Percentiles rank a stretch among this genome's conserved stretches.
These are phyloP conservation scores for Lactarius quietus DNA, from an alignment of 768 basidiomycete species.

Conservation along the genomic window DNA sequence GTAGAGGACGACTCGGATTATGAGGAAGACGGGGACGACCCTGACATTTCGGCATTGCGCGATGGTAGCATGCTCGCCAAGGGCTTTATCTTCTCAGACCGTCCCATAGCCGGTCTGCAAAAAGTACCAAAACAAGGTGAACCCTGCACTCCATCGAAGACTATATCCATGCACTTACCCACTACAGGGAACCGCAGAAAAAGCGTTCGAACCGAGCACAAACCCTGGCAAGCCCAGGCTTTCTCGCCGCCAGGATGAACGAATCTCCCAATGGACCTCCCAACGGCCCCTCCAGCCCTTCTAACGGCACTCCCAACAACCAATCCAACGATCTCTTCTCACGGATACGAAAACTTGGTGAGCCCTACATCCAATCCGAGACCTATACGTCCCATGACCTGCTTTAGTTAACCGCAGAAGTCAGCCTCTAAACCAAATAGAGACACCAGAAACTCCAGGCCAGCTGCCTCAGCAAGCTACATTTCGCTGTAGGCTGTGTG, in stretches of 20 bases:
- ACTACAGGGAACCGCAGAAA: no score
- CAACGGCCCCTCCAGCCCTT: no score
- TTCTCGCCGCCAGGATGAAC: no score
- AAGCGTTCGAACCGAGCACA: no score
- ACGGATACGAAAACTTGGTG: no score
- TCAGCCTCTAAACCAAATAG: no score
- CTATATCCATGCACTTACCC: neutral
- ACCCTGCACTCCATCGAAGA: neutral
- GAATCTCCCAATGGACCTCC: no score
- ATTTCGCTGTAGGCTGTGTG: neutral
- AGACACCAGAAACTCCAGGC: neutral
- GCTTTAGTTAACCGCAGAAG: neutral
- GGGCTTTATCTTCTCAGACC: neutral
- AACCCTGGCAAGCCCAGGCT: no score
- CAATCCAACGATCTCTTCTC: no score
- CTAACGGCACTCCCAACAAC: no score
- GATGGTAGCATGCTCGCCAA: neutral
- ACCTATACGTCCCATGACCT: neutral
- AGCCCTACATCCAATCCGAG: no score
- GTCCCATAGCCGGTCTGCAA: neutral
- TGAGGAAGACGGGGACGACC: neutral
- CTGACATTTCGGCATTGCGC: neutral
- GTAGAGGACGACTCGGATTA: neutral
- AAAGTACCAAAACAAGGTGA: neutral
- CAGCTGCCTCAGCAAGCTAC: neutral